phyloP scores from a whole-genome alignment of 2,329 filamentous ascomycete species.

The Beauveria pseudobassiana region DNA sequence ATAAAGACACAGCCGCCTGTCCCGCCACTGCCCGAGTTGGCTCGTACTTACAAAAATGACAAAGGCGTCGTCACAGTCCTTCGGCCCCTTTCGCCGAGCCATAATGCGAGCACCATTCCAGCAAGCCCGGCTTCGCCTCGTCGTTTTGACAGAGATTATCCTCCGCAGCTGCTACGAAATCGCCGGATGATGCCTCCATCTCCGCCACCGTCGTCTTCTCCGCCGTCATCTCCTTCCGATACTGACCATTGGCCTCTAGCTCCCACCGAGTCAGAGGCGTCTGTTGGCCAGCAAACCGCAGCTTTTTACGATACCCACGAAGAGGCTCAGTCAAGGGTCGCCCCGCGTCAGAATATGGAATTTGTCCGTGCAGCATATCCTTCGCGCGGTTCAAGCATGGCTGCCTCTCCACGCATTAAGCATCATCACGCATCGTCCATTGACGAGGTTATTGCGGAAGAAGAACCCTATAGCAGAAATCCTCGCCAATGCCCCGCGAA shows the following conservation, averaged over 20 bases:
- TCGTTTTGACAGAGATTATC: slow-evolving; percentile 4
- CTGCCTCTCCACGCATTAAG: slow-evolving; percentile 15
- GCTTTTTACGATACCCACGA: not conserved
- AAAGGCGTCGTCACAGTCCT: slow-evolving; percentile 31
- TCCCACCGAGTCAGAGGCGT: not conserved
- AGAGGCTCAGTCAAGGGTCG: not conserved
- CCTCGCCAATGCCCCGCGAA: slow-evolving; percentile 8
- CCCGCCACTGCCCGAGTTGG: slow-evolving; percentile 16
- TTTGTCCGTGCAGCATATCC: slow-evolving; percentile 18
- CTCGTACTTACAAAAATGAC: slow-evolving; percentile 25
- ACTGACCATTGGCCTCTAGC: slow-evolving; percentile 2
- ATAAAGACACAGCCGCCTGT: not conserved
- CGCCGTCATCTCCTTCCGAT: not conserved
- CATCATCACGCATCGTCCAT: slow-evolving; percentile 21
- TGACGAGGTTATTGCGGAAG: slow-evolving; percentile 16
- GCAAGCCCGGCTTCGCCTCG: slow-evolving; percentile 7
- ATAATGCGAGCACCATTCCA: slow-evolving; percentile 14
- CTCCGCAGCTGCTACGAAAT: slow-evolving; percentile 4
- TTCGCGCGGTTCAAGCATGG: slow-evolving; percentile 21
- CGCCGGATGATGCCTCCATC: slow-evolving; percentile 5
- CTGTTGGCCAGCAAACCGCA: not conserved
- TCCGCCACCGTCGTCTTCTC: not conserved
- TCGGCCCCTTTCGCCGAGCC: slow-evolving; percentile 22
- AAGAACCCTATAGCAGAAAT: not conserved
- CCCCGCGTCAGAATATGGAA: not conserved